phyloP scores from a whole-genome alignment of 1,139 yeast genomes.

The Blastobotrys malaysiensis region DNA sequence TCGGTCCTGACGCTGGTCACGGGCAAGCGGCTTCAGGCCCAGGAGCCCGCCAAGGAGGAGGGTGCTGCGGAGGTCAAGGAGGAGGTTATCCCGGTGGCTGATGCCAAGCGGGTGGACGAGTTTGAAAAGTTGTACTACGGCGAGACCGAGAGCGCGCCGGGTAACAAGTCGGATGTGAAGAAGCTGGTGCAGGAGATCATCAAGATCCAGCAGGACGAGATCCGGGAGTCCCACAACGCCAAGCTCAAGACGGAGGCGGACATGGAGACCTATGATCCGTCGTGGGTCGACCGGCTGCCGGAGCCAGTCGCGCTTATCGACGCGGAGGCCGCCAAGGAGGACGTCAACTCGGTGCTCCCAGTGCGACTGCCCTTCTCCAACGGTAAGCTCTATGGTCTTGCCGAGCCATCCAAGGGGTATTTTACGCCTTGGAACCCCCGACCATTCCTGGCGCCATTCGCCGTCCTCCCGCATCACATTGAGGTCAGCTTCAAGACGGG shows the following conservation, averaged over 20 bases:
- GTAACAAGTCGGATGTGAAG: constrained; percentile 40
- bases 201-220: constrained; percentile 45
- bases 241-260: constrained; percentile 25
- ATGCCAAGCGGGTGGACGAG: constrained; percentile 6
- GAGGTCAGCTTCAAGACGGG: constrained; percentile 88
- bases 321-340: constrained; percentile 50
- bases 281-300: constrained; percentile 52
- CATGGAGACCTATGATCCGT: constrained; percentile 45
- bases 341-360: constrained; percentile 38
- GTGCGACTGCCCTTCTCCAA: constrained; percentile 37
- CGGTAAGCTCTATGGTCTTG: constrained; percentile 66
- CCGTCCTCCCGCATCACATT: constrained; percentile 84
- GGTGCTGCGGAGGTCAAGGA: constrained; percentile 6
- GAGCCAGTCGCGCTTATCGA: constrained; percentile 45
- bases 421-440: constrained; percentile 98
- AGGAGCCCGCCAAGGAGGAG: constrained; percentile 8
- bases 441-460: constrained; percentile 88
- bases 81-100: constrained; percentile 6
- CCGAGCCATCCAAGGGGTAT: constrained; percentile 69
- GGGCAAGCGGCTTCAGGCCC: constrained; percentile 15
- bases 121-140: constrained; percentile 10
- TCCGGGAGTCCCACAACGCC: constrained; percentile 38
- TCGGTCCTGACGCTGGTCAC: constrained; percentile 26
- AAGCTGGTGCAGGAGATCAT: constrained; percentile 52
- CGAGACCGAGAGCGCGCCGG: constrained; percentile 15